phyloP scores from a whole-genome alignment of 225 moss, liverwort and hornwort genomes.

The Physcomitrium patens region DNA sequence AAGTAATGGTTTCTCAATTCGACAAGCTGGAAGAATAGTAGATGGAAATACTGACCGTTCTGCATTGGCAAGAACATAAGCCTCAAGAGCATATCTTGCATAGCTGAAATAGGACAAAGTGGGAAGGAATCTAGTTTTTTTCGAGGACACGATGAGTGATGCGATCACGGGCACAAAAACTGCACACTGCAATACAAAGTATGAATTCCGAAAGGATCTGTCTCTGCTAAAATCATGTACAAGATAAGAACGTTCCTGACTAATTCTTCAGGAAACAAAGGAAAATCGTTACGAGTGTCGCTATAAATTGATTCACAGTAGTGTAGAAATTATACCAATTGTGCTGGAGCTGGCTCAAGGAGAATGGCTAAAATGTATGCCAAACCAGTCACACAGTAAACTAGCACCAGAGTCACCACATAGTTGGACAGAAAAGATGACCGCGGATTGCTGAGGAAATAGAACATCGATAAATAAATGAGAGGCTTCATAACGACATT shows the following conservation, averaged over 20 bases:
- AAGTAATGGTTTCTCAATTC: background rate
- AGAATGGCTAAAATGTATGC: constrained; percentile 84
- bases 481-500: constrained; percentile 76
- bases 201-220: background rate
- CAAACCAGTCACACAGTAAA: constrained; percentile 89
- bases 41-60: constrained; percentile 56
- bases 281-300: constrained; percentile 6
- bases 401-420: constrained; percentile 71
- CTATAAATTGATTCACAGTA: background rate
- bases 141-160: constrained; percentile 66
- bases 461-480: constrained; percentile 90
- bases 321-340: constrained; percentile 59
- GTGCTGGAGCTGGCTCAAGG: constrained; percentile 83
- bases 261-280: background rate
- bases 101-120: constrained; percentile 63
- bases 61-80: constrained; percentile 83
- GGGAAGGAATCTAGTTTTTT: constrained; percentile 46
- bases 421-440: constrained; percentile 73
- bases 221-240: constrained; percentile 2
- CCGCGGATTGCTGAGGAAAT: constrained; percentile 89
- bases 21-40: constrained; percentile 2
- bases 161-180: constrained; percentile 89
- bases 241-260: background rate
- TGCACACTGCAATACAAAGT: constrained; percentile 64
- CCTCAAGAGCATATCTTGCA: constrained; percentile 86